A percentile compares a stretch with the other conserved stretches of the same genome.
Evolutionary conservation across 495 filamentous ascomycete genomes (phyloP).

Genomic region (Aspergillus heteromorphus): DNA sequence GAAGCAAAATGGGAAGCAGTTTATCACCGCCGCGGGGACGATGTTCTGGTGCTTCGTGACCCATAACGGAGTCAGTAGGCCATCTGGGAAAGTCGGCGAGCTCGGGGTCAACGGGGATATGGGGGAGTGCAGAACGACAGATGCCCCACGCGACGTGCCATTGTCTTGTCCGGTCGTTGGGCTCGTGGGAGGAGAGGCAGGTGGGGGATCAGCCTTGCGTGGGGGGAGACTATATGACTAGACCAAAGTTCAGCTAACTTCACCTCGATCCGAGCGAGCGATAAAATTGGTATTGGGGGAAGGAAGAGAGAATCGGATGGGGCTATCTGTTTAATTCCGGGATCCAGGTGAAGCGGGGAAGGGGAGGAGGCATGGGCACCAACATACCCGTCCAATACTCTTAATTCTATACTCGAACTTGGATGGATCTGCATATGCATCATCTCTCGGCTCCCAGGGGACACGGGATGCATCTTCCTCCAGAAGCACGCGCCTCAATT

Average conservation of each 20-base stretch:
- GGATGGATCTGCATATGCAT: constrained; percentile 23
- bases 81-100: constrained; percentile 80
- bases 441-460: constrained; percentile 51
- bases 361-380: constrained; percentile 1
- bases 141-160: constrained; percentile 34
- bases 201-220: constrained; percentile 57
- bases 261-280: constrained; percentile 1
- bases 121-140: constrained; percentile 69
- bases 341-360: not conserved
- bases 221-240: constrained; percentile 58
- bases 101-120: constrained; percentile 79
- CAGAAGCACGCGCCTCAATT: constrained; percentile 63
- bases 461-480: constrained; percentile 57
- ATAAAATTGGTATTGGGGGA: not conserved
- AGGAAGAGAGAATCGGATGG: not conserved
- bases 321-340: not conserved
- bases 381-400: constrained; percentile 72
- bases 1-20: constrained; percentile 65
- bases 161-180: constrained; percentile 40
- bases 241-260: constrained; percentile 1
- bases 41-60: constrained; percentile 76
- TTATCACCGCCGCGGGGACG: constrained; percentile 72
- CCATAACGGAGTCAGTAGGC: constrained; percentile 76
- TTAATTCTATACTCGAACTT: constrained; percentile 55
- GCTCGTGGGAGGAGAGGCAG: constrained; percentile 43